Evolutionary conservation across 2,329 filamentous ascomycete genomes (phyloP), one percentile per base, ranked within the genome.

Genomic region (Xylariaceae sp.): DNA sequence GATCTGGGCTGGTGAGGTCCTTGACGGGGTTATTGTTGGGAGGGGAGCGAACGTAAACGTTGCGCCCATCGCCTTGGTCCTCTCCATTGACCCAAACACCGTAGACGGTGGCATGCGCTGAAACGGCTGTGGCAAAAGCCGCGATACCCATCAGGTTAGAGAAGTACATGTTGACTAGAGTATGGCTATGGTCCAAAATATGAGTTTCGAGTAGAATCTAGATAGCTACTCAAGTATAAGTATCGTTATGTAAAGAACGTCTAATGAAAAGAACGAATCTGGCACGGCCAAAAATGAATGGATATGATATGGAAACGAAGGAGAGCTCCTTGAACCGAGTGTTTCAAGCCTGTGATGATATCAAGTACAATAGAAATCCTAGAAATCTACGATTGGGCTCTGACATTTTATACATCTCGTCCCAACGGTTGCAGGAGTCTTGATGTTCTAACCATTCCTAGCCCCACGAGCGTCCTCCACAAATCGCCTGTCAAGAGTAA

Each of bases 101-200:
- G 65, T 76, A 78, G 62, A 80, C 76, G 40, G 70, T 73, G 53
- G 79, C 71, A 70, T 83, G 81, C 59, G 74, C 78, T 37, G 75
- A 70, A 58, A 71, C 74, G 59, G 64, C 66, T 68, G 61, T 70
- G 69, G 72, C 71, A 61, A 76, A 62, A 59, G 67, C 66, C 55
- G 72, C 67, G 49, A 67, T 60, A 48, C 69, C 56, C 44, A 67
- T 58, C 66, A 71, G 44, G 47, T 45, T 50, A 21, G 51, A 48
- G 53, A 59, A 71, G 64, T 66, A 72, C 74, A 76, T 76, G 41
- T 67, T 73, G 67, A 10, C 40, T 12, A 12, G 23, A 40, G 23
- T n/a, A 7, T 23, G 26, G 12, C 4, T n/a, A 7, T 23, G 26
- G 12, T 12, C 9, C 23, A 26, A 26, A 9, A 26, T 26, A 26